Evolutionary conservation across 169 alveolate genomes (phyloP).

Genomic region (Cryptosporidium baileyi): DNA sequence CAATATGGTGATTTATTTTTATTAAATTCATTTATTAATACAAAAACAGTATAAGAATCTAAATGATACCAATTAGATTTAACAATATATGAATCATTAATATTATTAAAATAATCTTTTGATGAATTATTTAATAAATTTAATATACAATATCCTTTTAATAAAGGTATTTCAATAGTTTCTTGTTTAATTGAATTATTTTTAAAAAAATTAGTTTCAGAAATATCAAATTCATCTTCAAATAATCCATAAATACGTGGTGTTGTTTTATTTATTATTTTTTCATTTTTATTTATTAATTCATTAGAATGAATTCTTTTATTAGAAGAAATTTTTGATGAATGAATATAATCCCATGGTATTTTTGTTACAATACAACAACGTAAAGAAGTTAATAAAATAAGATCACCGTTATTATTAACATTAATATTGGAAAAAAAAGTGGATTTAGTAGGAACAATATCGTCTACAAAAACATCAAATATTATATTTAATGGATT

Average conservation of each 20-base stretch:
- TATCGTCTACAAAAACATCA: constrained; percentile 25
- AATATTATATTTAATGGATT: background rate
- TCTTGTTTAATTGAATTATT: background rate
- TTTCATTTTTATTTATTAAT: background rate
- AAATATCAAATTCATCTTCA: constrained; percentile 5
- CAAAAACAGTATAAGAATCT: background rate
- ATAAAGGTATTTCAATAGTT: constrained; percentile 1
- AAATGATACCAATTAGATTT: constrained; percentile 26
- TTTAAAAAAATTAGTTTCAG: too few relatives aligned
- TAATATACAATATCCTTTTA: background rate
- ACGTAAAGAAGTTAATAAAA: constrained; percentile 14
- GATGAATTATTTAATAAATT: background rate
- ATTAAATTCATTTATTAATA: background rate
- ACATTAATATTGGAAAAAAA: constrained; percentile 10
- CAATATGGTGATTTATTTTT: too few relatives aligned
- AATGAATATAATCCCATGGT: constrained; percentile 1
- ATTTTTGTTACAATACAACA: constrained; percentile 43
- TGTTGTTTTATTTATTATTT: background rate
- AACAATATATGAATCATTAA: background rate
- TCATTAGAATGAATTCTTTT: background rate
- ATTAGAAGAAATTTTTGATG: background rate
- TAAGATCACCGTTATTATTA: constrained; percentile 10
- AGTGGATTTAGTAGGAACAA: constrained; percentile 15
- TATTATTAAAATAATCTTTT: background rate
- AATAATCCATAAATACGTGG: constrained; percentile 38